Evolutionary conservation across 1,139 yeast genomes (phyloP).

Genomic region (Ogataea hybrid): DNA sequence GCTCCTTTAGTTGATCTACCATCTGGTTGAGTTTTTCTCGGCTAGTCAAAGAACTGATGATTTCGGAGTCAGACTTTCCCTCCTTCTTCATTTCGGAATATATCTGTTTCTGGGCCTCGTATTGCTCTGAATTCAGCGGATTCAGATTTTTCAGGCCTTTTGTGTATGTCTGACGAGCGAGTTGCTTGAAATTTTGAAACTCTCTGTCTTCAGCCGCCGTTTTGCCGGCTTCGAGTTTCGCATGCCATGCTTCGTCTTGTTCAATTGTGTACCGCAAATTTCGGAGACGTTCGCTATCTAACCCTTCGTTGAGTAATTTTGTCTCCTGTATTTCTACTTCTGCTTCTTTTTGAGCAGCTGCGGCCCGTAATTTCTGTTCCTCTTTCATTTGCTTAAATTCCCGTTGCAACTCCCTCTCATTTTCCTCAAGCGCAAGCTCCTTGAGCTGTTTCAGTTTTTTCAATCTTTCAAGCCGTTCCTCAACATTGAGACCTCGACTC

Average conservation of each 20-base stretch:
- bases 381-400: conserved; percentile 33
- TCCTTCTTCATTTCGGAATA: conserved; percentile 23
- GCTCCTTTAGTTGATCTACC: conserved; percentile 39
- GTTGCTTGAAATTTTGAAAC: conserved; percentile 43
- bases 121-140: conserved; percentile 38
- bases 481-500: background rate
- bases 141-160: conserved; percentile 42
- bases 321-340: conserved; percentile 39
- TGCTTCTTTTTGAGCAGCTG: conserved; percentile 36
- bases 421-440: conserved; percentile 34
- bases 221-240: conserved; percentile 35
- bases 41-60: conserved; percentile 30
- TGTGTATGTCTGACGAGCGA: conserved; percentile 56
- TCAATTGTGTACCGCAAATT: conserved; percentile 65
- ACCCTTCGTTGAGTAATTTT: conserved; percentile 39
- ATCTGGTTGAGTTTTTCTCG: conserved; percentile 40
- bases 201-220: conserved; percentile 28
- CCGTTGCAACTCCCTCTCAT: conserved; percentile 40
- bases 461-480: conserved; percentile 27
- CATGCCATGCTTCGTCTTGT: conserved; percentile 68
- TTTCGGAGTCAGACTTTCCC: conserved; percentile 25
- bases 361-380: conserved; percentile 30
- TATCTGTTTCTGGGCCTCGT: conserved; percentile 36
- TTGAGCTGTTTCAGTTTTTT: conserved; percentile 32
- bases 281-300: conserved; percentile 41